Conservation (phyloP, 176 grass and related monocot genomes). For the Oryza punctata region DNA sequence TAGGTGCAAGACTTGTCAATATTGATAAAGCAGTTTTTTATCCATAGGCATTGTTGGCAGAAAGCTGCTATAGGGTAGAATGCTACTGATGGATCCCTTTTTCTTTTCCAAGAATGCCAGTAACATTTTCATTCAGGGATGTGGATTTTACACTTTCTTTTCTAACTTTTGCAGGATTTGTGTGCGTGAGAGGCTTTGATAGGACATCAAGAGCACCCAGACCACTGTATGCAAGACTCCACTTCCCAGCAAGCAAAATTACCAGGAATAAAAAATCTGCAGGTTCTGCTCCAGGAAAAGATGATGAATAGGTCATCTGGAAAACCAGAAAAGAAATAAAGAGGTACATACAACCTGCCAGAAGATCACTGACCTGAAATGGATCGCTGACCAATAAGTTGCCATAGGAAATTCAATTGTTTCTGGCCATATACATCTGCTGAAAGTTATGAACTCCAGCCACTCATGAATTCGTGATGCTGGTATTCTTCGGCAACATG, state of each 20-base stretch:
- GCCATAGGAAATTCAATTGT: constrained; percentile 14
- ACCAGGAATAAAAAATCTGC: constrained; percentile 34
- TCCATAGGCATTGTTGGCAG: not conserved
- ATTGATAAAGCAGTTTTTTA: not conserved
- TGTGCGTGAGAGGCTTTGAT: constrained; percentile 70
- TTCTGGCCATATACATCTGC: constrained; percentile 6
- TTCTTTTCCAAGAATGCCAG: not conserved
- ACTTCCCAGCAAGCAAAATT: constrained; percentile 62
- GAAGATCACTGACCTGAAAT: constrained; percentile 30
- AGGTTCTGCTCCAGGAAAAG: constrained; percentile 33
- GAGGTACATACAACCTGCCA: constrained; percentile 16
- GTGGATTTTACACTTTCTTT: not conserved
- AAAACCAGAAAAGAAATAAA: not conserved
- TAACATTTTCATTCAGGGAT: not conserved
- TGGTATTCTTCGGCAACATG: constrained; percentile 35
- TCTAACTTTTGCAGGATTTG: constrained; percentile 49
- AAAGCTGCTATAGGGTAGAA: constrained; percentile 2
- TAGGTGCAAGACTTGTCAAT: not conserved
- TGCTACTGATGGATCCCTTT: not conserved
- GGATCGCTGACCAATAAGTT: constrained; percentile 41
- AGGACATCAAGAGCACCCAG: constrained; percentile 55
- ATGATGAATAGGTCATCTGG: not conserved
- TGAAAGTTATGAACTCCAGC: not conserved
- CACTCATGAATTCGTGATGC: not conserved
- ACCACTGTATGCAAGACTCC: constrained; percentile 63